These are phyloP conservation scores for Sistotremastrum suecicum DNA, from an alignment of 768 basidiomycete genomes.

Conservation along the genomic window DNA sequence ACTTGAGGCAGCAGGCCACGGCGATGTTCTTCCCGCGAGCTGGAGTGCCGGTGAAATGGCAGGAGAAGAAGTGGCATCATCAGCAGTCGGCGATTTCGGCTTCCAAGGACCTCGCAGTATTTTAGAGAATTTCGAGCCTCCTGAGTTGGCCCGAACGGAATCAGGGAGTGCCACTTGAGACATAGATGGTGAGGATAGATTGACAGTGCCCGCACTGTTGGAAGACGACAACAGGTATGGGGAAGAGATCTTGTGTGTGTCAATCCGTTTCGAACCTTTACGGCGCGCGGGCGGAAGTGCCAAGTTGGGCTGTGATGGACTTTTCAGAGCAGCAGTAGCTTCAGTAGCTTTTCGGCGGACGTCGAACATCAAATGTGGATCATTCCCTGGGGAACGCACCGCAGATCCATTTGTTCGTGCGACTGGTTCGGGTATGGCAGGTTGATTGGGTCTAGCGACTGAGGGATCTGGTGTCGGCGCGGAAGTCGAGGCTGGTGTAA, in stretches of 20 bases:
- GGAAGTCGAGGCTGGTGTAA: too few species aligned
- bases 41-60: slow-evolving; percentile 25
- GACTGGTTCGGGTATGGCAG: too few species aligned
- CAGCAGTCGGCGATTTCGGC: too few species aligned
- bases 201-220: slow-evolving; percentile 27
- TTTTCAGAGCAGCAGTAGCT: slow-evolving; percentile 45
- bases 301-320: slow-evolving; percentile 29
- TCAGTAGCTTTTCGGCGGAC: slow-evolving; percentile 57
- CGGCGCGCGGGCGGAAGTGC: slow-evolving; percentile 27
- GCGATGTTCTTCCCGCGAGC: slow-evolving; percentile 17
- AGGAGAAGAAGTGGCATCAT: slow-evolving; percentile 7
- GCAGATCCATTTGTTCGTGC: too few species aligned
- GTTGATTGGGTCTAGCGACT: too few species aligned
- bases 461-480: too few species aligned
- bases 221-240: slow-evolving; percentile 55
- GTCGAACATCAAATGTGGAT: slow-evolving; percentile 32
- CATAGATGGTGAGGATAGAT: slow-evolving; percentile 12
- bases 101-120: slow-evolving; percentile 9
- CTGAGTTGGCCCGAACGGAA: too few species aligned
- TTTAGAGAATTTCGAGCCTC: slow-evolving; percentile 11
- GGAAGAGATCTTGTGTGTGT: slow-evolving; percentile 47
- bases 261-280: slow-evolving; percentile 39
- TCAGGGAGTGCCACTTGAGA: slow-evolving; percentile 9
- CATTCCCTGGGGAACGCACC: too few species aligned
- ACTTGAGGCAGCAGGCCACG: slow-evolving; percentile 21